A percentile compares a stretch with the other conserved stretches of the same genome.
phyloP scores from a whole-genome alignment of 2,329 filamentous ascomycete species.

The Tetracladium maxilliforme region DNA sequence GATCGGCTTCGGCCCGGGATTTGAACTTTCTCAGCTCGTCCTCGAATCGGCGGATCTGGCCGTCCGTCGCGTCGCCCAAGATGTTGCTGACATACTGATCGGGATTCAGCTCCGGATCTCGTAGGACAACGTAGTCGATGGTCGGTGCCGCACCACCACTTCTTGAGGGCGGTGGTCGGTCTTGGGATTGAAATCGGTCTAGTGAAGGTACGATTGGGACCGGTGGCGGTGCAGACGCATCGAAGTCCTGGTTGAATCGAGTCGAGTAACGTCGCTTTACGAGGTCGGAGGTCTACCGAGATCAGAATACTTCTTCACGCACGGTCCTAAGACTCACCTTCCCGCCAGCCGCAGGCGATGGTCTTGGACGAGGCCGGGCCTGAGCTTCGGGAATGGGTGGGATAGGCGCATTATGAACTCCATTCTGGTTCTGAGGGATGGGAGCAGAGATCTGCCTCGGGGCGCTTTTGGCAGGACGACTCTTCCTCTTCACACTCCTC shows the following conservation, averaged over 20 bases:
- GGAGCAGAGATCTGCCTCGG: conserved; percentile 48
- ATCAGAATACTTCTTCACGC: neutral
- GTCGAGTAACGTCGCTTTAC: conserved; percentile 93
- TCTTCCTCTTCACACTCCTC: conserved; percentile 46
- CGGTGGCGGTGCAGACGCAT: conserved; percentile 50
- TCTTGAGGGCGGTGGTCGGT: conserved; percentile 14
- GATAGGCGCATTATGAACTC: conserved; percentile 18
- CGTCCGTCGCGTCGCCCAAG: conserved; percentile 72
- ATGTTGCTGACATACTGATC: conserved; percentile 45
- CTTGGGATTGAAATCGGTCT: conserved; percentile 24
- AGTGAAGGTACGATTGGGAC: conserved; percentile 59
- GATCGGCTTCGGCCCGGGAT: conserved; percentile 61
- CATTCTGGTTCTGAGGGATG: conserved; percentile 33
- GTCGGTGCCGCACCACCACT: conserved; percentile 12
- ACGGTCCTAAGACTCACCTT: conserved; percentile 28
- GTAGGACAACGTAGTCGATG: too few species aligned
- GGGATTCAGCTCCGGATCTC: conserved; percentile 5
- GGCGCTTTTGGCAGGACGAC: conserved; percentile 45
- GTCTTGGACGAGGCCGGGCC: conserved; percentile 26
- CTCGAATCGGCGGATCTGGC: conserved; percentile 75
- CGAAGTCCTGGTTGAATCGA: conserved; percentile 70
- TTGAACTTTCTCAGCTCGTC: conserved; percentile 62
- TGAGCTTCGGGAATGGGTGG: conserved; percentile 18
- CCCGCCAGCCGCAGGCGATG: conserved; percentile 35
- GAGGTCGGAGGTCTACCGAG: conserved; percentile 50